A percentile compares a stretch with the other conserved stretches of the same genome.
phyloP scores from a whole-genome alignment of 192 early-diverging fungal species.

The Rhizophlyctis rosea region DNA sequence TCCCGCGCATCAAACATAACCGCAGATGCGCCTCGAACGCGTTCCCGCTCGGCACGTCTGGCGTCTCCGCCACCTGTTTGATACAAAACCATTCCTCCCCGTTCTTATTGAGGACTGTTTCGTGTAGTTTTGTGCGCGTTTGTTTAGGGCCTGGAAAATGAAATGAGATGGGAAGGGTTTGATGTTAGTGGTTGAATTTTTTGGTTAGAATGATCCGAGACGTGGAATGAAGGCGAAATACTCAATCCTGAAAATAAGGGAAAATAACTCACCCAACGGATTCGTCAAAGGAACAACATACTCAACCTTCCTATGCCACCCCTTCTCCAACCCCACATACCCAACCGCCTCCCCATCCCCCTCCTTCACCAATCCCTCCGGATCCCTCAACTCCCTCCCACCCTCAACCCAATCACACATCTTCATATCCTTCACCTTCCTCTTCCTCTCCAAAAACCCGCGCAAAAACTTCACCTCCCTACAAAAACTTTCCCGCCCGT shows the following conservation, averaged over 20 bases:
- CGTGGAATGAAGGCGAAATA: background rate
- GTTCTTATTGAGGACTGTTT: constrained; percentile 7
- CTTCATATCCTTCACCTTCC: constrained; percentile 12
- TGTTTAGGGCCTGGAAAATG: constrained; percentile 16
- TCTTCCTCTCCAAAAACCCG: constrained; percentile 9
- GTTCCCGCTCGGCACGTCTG: constrained; percentile 47
- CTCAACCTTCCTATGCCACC: constrained; percentile 16
- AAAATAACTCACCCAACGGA: constrained; percentile 12
- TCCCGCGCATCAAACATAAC: constrained; percentile 27
- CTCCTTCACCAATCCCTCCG: background rate
- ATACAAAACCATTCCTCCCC: constrained; percentile 31
- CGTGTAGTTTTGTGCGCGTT: constrained; percentile 17
- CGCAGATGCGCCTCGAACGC: constrained; percentile 27
- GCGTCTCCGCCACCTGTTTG: constrained; percentile 29
- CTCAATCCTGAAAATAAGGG: background rate
- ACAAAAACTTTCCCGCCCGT: constrained; percentile 5
- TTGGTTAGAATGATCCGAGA: no score
- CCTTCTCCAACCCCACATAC: background rate
- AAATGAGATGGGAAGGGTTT: no score
- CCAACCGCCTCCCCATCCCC: background rate
- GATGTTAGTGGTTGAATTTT: no score
- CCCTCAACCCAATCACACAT: constrained; percentile 8
- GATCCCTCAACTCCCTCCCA: constrained; percentile 9
- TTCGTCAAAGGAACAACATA: constrained; percentile 16
- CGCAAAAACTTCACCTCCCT: constrained; percentile 7